Conservation (phyloP, 2,329 filamentous ascomycete genomes). For the Blumeriella jaapii region DNA sequence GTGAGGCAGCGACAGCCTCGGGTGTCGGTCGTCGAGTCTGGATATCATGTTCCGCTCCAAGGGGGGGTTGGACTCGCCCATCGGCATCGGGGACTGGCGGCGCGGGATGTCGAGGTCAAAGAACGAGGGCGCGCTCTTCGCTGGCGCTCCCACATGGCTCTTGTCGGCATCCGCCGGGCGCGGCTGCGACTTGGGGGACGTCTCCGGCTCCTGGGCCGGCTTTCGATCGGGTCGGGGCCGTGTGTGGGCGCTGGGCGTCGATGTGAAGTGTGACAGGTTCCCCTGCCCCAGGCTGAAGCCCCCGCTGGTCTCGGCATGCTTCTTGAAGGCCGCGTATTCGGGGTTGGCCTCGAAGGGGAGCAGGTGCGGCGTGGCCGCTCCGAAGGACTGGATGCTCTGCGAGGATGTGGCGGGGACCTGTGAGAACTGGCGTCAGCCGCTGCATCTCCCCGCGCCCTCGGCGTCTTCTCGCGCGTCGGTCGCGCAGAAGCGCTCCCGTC, state of each 20-base stretch:
- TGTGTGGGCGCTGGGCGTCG: conserved; percentile 19
- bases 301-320: conserved; percentile 56
- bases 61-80: conserved; percentile 26
- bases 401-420: conserved; percentile 64
- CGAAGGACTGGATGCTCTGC: conserved; percentile 59
- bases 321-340: conserved; percentile 71
- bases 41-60: conserved; percentile 19
- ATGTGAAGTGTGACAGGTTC: conserved; percentile 35
- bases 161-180: conserved; percentile 23
- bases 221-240: conserved; percentile 18
- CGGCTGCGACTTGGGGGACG: conserved; percentile 17
- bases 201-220: conserved; percentile 13
- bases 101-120: conserved; percentile 34
- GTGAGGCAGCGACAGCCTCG: conserved; percentile 42
- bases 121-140: conserved; percentile 23
- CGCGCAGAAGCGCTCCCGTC: no score
- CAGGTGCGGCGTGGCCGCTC: conserved; percentile 54
- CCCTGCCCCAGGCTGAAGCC: conserved; percentile 36
- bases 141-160: conserved; percentile 31
- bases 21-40: conserved; percentile 38
- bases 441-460: no score
- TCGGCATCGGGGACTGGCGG: conserved; percentile 35
- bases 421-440: no score
- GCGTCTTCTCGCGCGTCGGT: no score
- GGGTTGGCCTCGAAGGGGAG: conserved; percentile 65